Conservation (phyloP, 495 filamentous ascomycete genomes). For the Talaromyces borbonicus region DNA sequence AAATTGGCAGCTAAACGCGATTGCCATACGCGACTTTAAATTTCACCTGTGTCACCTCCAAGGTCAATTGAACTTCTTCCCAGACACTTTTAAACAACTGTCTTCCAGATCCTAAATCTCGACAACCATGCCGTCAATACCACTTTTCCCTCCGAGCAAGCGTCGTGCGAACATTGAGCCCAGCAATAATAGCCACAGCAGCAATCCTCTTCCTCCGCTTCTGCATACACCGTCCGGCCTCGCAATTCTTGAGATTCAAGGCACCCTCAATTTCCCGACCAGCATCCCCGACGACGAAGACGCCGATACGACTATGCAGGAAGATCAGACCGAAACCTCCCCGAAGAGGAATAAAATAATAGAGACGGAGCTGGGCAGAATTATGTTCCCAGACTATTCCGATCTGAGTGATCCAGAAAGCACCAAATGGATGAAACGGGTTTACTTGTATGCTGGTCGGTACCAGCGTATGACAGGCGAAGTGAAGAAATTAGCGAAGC, state of each 20-base stretch:
- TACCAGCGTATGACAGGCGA: slow-evolving; percentile 88
- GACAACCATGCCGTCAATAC: slow-evolving; percentile 36
- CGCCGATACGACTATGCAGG: slow-evolving; percentile 10
- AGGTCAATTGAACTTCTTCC: too few species aligned
- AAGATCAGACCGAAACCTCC: slow-evolving; percentile 14
- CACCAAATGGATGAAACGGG: slow-evolving; percentile 76
- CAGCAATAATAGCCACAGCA: slow-evolving; percentile 9
- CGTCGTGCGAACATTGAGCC: background rate
- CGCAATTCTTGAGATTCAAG: slow-evolving; percentile 86
- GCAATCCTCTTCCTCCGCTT: slow-evolving; percentile 65
- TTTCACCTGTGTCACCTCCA: too few species aligned
- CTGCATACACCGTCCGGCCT: slow-evolving; percentile 70
- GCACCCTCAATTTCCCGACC: slow-evolving; percentile 58
- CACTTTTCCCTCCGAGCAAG: slow-evolving; percentile 13
- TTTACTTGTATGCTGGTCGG: slow-evolving; percentile 77
- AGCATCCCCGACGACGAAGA: background rate
- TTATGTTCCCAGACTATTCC: slow-evolving; percentile 71
- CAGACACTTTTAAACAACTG: too few species aligned
- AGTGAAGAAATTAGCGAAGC: slow-evolving; percentile 70
- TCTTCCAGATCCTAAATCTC: too few species aligned
- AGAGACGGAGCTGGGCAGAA: slow-evolving; percentile 55
- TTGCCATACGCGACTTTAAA: too few species aligned
- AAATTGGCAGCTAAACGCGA: too few species aligned
- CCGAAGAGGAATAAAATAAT: too few species aligned
- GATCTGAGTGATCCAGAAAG: slow-evolving; percentile 31